Percentiles rank a stretch among this genome's conserved stretches.
Conservation (phyloP, 2,329 filamentous ascomycete species). For the Aspergillus neotritici region DNA sequence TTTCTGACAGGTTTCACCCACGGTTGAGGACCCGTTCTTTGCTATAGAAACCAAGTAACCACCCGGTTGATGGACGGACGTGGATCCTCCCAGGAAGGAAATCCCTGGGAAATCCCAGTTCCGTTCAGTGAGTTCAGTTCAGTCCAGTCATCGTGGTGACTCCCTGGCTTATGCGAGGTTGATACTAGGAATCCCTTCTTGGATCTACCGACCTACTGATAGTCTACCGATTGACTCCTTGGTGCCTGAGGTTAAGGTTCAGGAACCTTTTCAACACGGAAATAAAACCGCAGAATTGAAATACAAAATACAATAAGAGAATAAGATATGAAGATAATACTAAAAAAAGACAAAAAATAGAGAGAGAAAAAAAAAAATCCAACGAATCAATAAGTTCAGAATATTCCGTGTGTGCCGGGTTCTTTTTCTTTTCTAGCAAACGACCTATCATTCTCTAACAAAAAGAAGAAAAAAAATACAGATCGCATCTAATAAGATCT, state of each 20-base stretch:
- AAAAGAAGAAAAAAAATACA: constrained; percentile 17
- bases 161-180: constrained; percentile 14
- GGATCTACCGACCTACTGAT: too few relatives aligned
- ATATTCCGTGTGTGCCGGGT: constrained; percentile 10
- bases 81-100: neutral
- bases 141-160: neutral
- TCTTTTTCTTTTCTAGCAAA: constrained; percentile 4
- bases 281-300: neutral
- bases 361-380: neutral
- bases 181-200: too few relatives aligned
- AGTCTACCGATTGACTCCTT: neutral
- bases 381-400: constrained; percentile 1
- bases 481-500: constrained; percentile 30
- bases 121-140: neutral
- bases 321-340: too few relatives aligned
- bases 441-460: constrained; percentile 14
- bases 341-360: neutral
- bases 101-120: neutral
- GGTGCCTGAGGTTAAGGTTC: neutral
- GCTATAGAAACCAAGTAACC: constrained; percentile 7
- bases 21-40: constrained; percentile 6
- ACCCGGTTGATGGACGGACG: neutral
- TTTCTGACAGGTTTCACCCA: constrained; percentile 13
- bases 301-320: neutral
- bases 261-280: neutral